Evolutionary conservation across 176 grass and related monocot genomes (phyloP).

Genomic region (Eleusine indica): DNA sequence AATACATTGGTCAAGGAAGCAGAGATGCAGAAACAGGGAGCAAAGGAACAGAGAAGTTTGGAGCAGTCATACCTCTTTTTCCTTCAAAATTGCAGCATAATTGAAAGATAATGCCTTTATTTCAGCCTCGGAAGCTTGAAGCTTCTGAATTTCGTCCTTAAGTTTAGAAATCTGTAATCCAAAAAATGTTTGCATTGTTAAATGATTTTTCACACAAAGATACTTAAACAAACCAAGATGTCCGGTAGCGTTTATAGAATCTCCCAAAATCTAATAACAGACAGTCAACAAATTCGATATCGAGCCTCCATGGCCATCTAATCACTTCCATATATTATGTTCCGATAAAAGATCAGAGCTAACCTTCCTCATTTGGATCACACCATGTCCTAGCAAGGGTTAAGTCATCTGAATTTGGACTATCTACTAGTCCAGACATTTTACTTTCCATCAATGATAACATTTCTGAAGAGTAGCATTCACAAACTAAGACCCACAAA

Average conservation of each 20-base stretch:
- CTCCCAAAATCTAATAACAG: background rate
- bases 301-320: background rate
- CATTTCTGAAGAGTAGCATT: background rate
- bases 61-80: slow-evolving; percentile 86
- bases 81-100: slow-evolving; percentile 92
- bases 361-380: background rate
- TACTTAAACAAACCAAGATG: background rate
- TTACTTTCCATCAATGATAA: background rate
- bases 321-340: background rate
- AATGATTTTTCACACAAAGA: slow-evolving; percentile 1
- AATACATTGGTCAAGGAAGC: slow-evolving; percentile 6
- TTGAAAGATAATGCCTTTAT: slow-evolving; percentile 92
- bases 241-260: background rate
- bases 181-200: slow-evolving; percentile 16
- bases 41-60: background rate
- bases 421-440: background rate
- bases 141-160: slow-evolving; percentile 80
- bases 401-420: background rate
- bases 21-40: background rate
- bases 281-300: background rate
- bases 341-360: background rate
- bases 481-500: background rate
- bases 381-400: background rate
- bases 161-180: slow-evolving; percentile 71
- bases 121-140: slow-evolving; percentile 89